These are phyloP conservation scores for Amanita polypyramis DNA, from an alignment of 768 basidiomycete genomes.

Conservation along the genomic window DNA sequence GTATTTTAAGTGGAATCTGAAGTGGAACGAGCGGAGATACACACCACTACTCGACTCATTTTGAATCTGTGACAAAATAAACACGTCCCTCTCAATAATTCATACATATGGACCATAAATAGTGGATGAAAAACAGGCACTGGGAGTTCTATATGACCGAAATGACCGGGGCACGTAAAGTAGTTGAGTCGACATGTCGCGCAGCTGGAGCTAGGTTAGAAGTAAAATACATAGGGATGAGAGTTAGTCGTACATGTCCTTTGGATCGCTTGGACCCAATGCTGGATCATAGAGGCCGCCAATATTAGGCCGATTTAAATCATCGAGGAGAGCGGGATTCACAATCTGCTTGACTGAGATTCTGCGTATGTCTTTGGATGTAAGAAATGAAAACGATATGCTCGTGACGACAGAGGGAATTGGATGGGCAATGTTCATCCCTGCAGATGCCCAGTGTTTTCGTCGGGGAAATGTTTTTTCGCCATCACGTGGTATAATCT, in stretches of 20 bases:
- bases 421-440: conserved; percentile 87
- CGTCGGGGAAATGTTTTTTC: not conserved
- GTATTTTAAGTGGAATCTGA: conserved; percentile 4
- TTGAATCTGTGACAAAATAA: conserved; percentile 94
- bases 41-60: conserved; percentile 59
- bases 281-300: conserved; percentile 95
- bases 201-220: conserved; percentile 45
- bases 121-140: conserved; percentile 93
- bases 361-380: conserved; percentile 75
- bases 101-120: conserved; percentile 88
- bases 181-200: conserved; percentile 88
- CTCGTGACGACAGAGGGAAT: conserved; percentile 78
- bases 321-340: conserved; percentile 88
- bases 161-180: conserved; percentile 95
- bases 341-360: conserved; percentile 98
- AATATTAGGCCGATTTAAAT: conserved; percentile 82
- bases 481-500: conserved; percentile 5
- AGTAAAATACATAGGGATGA: conserved; percentile 8
- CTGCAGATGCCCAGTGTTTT: conserved; percentile 2
- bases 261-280: conserved; percentile 79
- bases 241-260: conserved; percentile 70
- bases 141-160: conserved; percentile 94
- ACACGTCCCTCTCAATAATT: conserved; percentile 79
- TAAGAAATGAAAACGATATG: conserved; percentile 89
- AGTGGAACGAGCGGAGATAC: conserved; percentile 8